These are phyloP conservation scores for Phytophthora kernoviae DNA, from an alignment of 352 stramenopile species.

Conservation along the genomic window DNA sequence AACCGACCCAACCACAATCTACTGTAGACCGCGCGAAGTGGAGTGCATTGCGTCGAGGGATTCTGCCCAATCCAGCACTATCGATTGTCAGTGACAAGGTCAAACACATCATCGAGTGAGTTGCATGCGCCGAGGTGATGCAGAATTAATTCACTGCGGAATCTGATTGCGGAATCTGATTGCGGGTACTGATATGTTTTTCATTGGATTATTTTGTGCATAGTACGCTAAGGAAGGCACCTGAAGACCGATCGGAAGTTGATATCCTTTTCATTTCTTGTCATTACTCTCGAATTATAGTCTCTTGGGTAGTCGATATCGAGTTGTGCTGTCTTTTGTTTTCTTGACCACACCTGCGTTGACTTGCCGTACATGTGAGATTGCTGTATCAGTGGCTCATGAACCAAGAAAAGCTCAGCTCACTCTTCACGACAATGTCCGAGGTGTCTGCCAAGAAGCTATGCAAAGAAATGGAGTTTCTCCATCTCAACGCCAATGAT, in stretches of 20 bases:
- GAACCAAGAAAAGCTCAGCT: conserved; percentile 88
- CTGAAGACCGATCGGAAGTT: conserved; percentile 68
- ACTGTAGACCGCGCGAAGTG: conserved; percentile 24
- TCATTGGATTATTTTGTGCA: neutral
- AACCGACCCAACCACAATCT: conserved; percentile 26
- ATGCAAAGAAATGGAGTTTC: conserved; percentile 88
- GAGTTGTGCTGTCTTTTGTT: neutral
- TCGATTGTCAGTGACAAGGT: conserved; percentile 69
- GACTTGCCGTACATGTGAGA: conserved; percentile 45
- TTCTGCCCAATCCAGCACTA: conserved; percentile 53
- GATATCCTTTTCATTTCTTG: conserved; percentile 46
- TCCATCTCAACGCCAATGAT: conserved; percentile 65
- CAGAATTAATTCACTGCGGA: too few relatives aligned
- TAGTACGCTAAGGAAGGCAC: conserved; percentile 66
- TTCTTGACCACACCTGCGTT: conserved; percentile 16
- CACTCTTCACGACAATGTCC: conserved; percentile 86
- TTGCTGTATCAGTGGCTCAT: conserved; percentile 86
- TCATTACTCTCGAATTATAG: neutral
- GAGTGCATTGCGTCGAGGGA: conserved; percentile 37
- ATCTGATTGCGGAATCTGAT: too few relatives aligned
- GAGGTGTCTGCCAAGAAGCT: conserved; percentile 85
- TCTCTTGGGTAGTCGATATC: neutral
- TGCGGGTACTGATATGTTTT: neutral
- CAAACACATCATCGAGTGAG: conserved; percentile 70
- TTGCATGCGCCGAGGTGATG: too few relatives aligned